phyloP scores from a whole-genome alignment of 345 rosid genomes.

The Kernera saxatilis region DNA sequence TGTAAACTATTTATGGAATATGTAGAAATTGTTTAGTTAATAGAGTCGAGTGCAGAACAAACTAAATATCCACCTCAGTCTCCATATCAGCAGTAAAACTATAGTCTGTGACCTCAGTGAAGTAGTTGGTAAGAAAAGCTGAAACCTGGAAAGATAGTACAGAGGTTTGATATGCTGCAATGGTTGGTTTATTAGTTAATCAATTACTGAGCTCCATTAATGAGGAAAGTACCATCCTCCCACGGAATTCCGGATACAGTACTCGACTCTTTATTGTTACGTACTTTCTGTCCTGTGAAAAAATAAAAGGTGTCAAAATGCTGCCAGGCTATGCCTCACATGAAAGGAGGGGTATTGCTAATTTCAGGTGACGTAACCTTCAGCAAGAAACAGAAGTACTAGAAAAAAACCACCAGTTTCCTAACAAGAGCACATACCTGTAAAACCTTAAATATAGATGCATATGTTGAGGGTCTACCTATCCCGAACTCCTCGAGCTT shows the following conservation, averaged over 20 bases:
- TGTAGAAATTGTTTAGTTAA: background rate
- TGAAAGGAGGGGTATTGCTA: constrained; percentile 7
- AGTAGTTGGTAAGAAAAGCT: constrained; percentile 84
- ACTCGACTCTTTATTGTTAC: constrained; percentile 60
- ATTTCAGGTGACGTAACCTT: background rate
- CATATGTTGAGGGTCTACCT: constrained; percentile 98
- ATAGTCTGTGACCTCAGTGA: constrained; percentile 89
- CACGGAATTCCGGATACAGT: constrained; percentile 89
- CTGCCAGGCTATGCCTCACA: constrained; percentile 8
- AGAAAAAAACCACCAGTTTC: background rate
- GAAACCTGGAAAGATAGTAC: constrained; percentile 58
- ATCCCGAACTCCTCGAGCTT: constrained; percentile 98
- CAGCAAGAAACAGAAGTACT: background rate
- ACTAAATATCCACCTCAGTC: constrained; percentile 53
- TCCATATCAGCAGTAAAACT: constrained; percentile 99
- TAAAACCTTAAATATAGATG: constrained; percentile 77
- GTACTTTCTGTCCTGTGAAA: constrained; percentile 79
- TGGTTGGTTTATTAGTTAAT: constrained; percentile 1
- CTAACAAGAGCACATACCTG: constrained; percentile 44
- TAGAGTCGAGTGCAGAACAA: background rate
- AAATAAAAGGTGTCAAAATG: constrained; percentile 4
- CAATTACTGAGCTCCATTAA: background rate
- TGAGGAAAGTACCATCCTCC: constrained; percentile 75
- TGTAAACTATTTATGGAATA: background rate
- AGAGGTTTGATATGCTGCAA: background rate